A percentile compares a stretch with the other conserved stretches of the same genome.
Conservation (phyloP, 1,139 yeast genomes). For the Yamadazyma jaroonii region DNA sequence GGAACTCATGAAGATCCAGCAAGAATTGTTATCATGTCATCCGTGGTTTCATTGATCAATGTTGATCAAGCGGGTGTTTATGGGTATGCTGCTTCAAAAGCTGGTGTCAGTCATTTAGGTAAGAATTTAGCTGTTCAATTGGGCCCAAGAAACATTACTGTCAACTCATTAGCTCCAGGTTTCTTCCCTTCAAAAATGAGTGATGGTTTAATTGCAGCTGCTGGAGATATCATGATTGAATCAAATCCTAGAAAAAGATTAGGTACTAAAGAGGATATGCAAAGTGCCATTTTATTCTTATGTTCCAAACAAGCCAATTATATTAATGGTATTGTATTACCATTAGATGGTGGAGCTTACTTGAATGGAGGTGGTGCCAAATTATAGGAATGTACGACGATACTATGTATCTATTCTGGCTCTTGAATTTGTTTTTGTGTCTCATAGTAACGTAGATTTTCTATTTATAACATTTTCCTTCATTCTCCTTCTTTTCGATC, state of each 20-base stretch:
- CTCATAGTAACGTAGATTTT: too few species aligned
- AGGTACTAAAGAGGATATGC: slow-evolving; percentile 62
- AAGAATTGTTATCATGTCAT: slow-evolving; percentile 66
- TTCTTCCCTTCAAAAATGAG: slow-evolving; percentile 80
- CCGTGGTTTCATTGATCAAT: slow-evolving; percentile 49
- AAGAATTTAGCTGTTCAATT: slow-evolving; percentile 60
- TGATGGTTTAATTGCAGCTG: slow-evolving; percentile 54
- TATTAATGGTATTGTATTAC: slow-evolving; percentile 67
- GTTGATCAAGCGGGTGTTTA: slow-evolving; percentile 55
- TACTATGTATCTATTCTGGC: not conserved
- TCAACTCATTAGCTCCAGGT: slow-evolving; percentile 74
- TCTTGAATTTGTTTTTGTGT: too few species aligned
- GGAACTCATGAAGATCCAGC: slow-evolving; percentile 62
- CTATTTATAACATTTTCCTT: too few species aligned
- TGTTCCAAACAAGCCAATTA: slow-evolving; percentile 59
- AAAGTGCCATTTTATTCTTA: slow-evolving; percentile 58
- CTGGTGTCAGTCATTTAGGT: slow-evolving; percentile 72
- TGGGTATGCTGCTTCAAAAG: slow-evolving; percentile 75
- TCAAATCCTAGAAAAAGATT: slow-evolving; percentile 64
- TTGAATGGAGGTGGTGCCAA: slow-evolving; percentile 22
- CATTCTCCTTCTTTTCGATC: too few species aligned
- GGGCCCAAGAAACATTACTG: slow-evolving; percentile 66
- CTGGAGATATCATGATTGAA: slow-evolving; percentile 49
- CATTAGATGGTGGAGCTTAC: slow-evolving; percentile 71
- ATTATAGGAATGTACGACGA: slow-evolving; percentile 9